These are phyloP conservation scores for Glycine soja DNA, from an alignment of 306 rosid genomes.

Conservation along the genomic window DNA sequence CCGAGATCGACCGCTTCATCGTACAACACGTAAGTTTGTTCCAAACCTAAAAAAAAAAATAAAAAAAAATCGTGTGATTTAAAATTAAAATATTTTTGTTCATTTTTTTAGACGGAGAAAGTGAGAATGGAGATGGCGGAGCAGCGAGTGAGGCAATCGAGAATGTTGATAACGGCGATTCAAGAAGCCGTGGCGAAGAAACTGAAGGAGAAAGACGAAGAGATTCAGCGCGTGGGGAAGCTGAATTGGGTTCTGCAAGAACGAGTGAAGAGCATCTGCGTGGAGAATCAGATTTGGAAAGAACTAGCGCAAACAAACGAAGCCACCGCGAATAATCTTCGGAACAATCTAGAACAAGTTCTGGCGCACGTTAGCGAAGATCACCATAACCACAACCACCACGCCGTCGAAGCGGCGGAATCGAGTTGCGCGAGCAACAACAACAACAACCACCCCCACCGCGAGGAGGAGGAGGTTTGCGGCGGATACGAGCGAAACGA, in stretches of 20 bases:
- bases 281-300: slow-evolving; percentile 78
- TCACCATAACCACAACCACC: not conserved
- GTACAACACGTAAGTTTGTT: slow-evolving; percentile 40
- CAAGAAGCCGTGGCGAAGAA: slow-evolving; percentile 61
- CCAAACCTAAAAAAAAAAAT: too few relatives aligned
- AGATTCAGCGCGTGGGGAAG: slow-evolving; percentile 67
- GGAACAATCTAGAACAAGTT: slow-evolving; percentile 64
- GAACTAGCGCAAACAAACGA: slow-evolving; percentile 78
- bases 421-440: slow-evolving; percentile 71
- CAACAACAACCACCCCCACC: not conserved
- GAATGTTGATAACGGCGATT: slow-evolving; percentile 55
- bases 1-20: slow-evolving; percentile 47
- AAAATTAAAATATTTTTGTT: too few relatives aligned
- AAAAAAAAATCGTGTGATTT: too few relatives aligned
- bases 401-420: slow-evolving; percentile 45
- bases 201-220: slow-evolving; percentile 74
- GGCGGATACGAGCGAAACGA: not conserved
- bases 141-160: slow-evolving; percentile 55
- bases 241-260: slow-evolving; percentile 74
- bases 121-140: slow-evolving; percentile 62
- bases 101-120: slow-evolving; percentile 57
- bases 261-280: slow-evolving; percentile 53
- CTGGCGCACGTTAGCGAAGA: slow-evolving; percentile 61
- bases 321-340: slow-evolving; percentile 67
- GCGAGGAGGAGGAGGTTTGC: not conserved